These are phyloP conservation scores for Atalantia buxifolia DNA, from an alignment of 345 rosid species.

Conservation along the genomic window DNA sequence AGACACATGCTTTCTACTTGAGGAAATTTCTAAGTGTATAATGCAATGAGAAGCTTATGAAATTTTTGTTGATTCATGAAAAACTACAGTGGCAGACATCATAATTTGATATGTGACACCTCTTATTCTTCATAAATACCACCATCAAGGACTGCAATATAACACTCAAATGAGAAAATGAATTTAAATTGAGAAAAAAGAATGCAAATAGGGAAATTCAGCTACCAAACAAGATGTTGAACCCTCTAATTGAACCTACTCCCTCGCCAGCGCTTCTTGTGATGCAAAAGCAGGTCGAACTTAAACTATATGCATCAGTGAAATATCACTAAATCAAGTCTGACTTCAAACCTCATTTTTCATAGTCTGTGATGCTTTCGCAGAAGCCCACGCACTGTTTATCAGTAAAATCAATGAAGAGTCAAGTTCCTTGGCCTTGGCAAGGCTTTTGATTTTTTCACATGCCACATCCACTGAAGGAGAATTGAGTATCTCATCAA, in stretches of 20 bases:
- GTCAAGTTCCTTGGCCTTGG: constrained; percentile 85
- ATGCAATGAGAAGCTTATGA: neutral
- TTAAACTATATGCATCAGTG: neutral
- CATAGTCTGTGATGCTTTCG: constrained; percentile 79
- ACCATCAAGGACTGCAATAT: neutral
- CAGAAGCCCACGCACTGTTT: constrained; percentile 83
- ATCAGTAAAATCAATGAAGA: constrained; percentile 81
- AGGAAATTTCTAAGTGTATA: neutral
- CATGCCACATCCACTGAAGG: constrained; percentile 74
- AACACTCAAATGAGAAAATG: neutral
- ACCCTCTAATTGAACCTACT: neutral
- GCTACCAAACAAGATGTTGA: neutral
- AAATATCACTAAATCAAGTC: neutral
- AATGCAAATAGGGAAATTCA: neutral
- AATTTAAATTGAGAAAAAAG: neutral
- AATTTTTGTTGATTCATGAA: neutral
- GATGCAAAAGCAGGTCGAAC: neutral
- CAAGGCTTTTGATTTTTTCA: constrained; percentile 79
- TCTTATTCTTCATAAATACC: neutral
- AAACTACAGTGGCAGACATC: neutral
- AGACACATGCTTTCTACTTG: neutral
- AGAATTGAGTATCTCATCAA: constrained; percentile 81
- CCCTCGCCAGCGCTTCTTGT: neutral
- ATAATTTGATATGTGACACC: neutral
- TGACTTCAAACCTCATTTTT: constrained; percentile 57